Conservation (phyloP, 2,329 filamentous ascomycete genomes). For the Fusarium cyanostomum region DNA sequence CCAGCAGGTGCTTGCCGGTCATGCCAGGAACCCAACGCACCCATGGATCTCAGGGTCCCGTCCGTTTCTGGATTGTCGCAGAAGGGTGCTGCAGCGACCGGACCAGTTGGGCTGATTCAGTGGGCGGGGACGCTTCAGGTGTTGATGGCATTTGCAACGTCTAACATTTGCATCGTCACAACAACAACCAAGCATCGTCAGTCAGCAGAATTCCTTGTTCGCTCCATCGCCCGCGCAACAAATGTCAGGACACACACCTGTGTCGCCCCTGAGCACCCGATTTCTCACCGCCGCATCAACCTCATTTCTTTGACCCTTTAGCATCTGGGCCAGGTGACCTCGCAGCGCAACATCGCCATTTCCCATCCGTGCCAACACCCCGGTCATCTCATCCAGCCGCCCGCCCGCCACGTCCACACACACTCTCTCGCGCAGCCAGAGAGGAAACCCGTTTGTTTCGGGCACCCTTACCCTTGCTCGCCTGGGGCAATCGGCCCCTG, state of each 20-base stretch:
- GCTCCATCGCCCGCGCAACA: neutral
- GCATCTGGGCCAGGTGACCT: conserved; percentile 23
- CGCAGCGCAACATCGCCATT: conserved; percentile 23
- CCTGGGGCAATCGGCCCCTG: conserved; percentile 24
- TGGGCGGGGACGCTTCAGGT: conserved; percentile 1
- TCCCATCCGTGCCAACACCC: conserved; percentile 4
- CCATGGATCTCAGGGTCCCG: conserved; percentile 2
- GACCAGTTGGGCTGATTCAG: conserved; percentile 6
- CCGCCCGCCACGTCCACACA: conserved; percentile 2
- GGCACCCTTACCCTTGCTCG: conserved; percentile 19
- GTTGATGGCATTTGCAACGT: neutral
- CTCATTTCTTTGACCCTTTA: conserved; percentile 19
- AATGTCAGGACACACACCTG: neutral
- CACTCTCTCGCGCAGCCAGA: neutral
- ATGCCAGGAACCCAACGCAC: conserved; percentile 37
- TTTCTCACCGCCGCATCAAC: conserved; percentile 21
- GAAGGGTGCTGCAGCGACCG: conserved; percentile 12
- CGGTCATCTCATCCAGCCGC: conserved; percentile 14
- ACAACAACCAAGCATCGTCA: neutral
- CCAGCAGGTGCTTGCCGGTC: conserved; percentile 7
- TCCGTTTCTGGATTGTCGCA: conserved; percentile 32
- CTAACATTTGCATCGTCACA: conserved; percentile 9
- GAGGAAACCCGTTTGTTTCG: conserved; percentile 21
- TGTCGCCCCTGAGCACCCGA: conserved; percentile 19
- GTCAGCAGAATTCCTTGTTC: neutral